A percentile compares a stretch with the other conserved stretches of the same genome.
phyloP scores from a whole-genome alignment of 306 rosid species.

The Gillenia trifoliata region DNA sequence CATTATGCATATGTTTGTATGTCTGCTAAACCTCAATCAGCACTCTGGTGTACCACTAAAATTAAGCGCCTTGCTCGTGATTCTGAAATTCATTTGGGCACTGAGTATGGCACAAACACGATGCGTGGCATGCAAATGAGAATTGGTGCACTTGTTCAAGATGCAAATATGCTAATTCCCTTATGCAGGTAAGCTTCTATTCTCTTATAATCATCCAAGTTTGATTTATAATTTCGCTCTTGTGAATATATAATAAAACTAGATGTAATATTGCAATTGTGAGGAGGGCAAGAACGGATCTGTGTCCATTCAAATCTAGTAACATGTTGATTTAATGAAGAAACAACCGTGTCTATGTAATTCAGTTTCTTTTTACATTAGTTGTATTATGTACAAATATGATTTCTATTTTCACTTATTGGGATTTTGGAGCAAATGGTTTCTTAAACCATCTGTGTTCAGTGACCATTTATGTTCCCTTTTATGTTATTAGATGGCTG shows the following conservation, averaged over 20 bases:
- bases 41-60: slow-evolving; percentile 75
- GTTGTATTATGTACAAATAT: background rate
- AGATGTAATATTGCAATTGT: background rate
- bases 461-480: background rate
- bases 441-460: background rate
- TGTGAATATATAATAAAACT: background rate
- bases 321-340: background rate
- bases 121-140: slow-evolving; percentile 71
- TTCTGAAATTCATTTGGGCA: slow-evolving; percentile 86
- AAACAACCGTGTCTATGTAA: background rate
- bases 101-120: slow-evolving; percentile 84
- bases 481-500: slow-evolving; percentile 3
- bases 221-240: background rate
- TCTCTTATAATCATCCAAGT: slow-evolving; percentile 6
- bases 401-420: background rate
- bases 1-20: slow-evolving; percentile 2
- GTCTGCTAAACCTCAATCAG: slow-evolving; percentile 34
- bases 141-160: slow-evolving; percentile 75
- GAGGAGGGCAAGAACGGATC: background rate
- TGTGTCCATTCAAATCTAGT: background rate
- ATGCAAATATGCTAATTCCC: slow-evolving; percentile 84
- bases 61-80: slow-evolving; percentile 83
- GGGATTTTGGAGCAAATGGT: background rate
- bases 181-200: slow-evolving; percentile 63
- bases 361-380: background rate